phyloP scores from a whole-genome alignment of 108 stramenopile species.

The Cyclotella distinguenda region DNA sequence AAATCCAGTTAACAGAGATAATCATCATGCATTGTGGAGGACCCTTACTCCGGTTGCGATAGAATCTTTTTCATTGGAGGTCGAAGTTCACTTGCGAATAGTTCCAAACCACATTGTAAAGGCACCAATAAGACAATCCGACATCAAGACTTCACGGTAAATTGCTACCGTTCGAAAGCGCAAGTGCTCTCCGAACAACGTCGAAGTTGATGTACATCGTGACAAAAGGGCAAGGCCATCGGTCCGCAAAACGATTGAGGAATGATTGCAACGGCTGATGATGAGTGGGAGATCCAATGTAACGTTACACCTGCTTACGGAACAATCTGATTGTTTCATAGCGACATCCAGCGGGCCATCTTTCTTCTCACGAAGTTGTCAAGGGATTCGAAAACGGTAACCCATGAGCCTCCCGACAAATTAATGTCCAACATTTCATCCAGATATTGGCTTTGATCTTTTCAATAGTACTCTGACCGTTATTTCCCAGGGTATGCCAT shows the following conservation, averaged over 20 bases:
- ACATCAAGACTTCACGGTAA: slow-evolving; percentile 61
- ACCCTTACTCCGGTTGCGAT: slow-evolving; percentile 80
- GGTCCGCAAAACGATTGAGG: slow-evolving; percentile 5
- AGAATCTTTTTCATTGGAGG: slow-evolving; percentile 53
- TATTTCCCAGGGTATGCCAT: slow-evolving; percentile 90
- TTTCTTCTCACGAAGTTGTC: slow-evolving; percentile 8
- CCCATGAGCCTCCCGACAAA: slow-evolving; percentile 63
- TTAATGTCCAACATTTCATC: slow-evolving; percentile 52
- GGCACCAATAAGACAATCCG: slow-evolving; percentile 38
- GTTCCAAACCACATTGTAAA: slow-evolving; percentile 41
- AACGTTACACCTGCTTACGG: slow-evolving; percentile 32
- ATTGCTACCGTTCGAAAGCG: slow-evolving; percentile 38
- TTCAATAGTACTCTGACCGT: slow-evolving; percentile 49
- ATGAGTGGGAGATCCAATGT: slow-evolving; percentile 15
- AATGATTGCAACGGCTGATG: slow-evolving; percentile 18
- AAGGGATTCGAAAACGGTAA: slow-evolving; percentile 33
- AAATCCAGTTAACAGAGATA: slow-evolving; percentile 52
- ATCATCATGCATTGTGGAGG: slow-evolving; percentile 65
- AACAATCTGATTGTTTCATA: slow-evolving; percentile 31
- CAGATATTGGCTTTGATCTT: slow-evolving; percentile 34
- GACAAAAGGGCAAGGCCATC: slow-evolving; percentile 61
- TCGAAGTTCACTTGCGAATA: slow-evolving; percentile 31
- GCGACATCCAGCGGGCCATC: slow-evolving; percentile 35
- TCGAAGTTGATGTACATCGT: slow-evolving; percentile 73
- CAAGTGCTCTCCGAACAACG: slow-evolving; percentile 62